A percentile compares a stretch with the other conserved stretches of the same genome.
Evolutionary conservation across 208 protist species (phyloP).

Genomic region (Wallacemonas collosoma): DNA sequence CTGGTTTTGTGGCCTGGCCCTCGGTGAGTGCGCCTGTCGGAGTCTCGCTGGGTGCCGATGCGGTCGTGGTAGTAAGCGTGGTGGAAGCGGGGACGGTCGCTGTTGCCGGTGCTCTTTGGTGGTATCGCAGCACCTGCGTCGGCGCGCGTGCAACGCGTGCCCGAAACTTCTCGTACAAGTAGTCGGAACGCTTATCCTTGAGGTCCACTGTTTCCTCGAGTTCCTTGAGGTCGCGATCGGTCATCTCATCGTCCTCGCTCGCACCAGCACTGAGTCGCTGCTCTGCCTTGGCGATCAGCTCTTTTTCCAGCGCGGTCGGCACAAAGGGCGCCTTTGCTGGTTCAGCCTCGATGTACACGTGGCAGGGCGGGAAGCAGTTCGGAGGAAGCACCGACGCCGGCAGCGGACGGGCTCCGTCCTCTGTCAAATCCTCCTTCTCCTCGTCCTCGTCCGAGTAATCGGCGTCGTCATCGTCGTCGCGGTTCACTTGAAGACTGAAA

Average conservation of each 20-base stretch:
- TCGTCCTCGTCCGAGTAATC: slow-evolving; percentile 23
- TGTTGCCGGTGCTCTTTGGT: slow-evolving; percentile 27
- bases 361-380: slow-evolving; percentile 62
- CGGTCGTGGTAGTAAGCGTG: no score
- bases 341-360: slow-evolving; percentile 67
- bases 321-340: slow-evolving; percentile 54
- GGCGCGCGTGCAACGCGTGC: slow-evolving; percentile 58
- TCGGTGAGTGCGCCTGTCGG: no score
- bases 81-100: no score
- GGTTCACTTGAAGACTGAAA: slow-evolving; percentile 68
- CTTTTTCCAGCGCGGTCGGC: slow-evolving; percentile 62
- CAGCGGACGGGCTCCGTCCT: slow-evolving; percentile 32
- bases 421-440: slow-evolving; percentile 42
- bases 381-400: slow-evolving; percentile 41
- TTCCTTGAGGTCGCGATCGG: slow-evolving; percentile 62
- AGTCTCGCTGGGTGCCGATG: no score
- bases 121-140: slow-evolving; percentile 79
- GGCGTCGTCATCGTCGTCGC: slow-evolving; percentile 39
- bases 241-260: slow-evolving; percentile 34
- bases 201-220: slow-evolving; percentile 68
- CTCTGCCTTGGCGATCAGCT: slow-evolving; percentile 65
- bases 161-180: slow-evolving; percentile 83
- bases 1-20: no score
- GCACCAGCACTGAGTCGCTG: slow-evolving; percentile 19
- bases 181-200: slow-evolving; percentile 69